Conservation (phyloP, 2,329 filamentous ascomycete species). For the Cladosporium velox region DNA sequence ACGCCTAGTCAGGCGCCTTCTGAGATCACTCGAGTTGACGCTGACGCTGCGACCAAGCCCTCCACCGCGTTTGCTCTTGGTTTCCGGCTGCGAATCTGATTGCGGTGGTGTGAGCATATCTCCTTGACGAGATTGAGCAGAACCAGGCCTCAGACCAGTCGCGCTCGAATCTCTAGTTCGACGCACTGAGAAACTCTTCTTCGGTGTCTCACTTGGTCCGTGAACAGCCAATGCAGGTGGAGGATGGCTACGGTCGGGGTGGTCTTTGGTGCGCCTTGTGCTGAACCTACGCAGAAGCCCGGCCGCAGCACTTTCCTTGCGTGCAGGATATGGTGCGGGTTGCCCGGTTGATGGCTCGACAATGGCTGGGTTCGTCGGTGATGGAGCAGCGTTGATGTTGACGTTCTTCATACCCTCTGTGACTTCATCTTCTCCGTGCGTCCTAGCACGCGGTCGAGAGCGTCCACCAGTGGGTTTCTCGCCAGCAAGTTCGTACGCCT, state of each 20-base stretch:
- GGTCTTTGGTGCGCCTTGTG: conserved; percentile 75
- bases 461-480: conserved; percentile 84
- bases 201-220: conserved; percentile 69
- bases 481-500: conserved; percentile 82
- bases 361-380: conserved; percentile 45
- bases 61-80: conserved; percentile 43
- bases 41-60: conserved; percentile 84
- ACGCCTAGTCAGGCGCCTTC: conserved; percentile 62
- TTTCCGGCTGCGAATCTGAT: conserved; percentile 49
- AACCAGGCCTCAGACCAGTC: conserved; percentile 58
- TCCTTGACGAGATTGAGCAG: conserved; percentile 50
- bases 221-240: conserved; percentile 81
- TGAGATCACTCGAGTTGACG: conserved; percentile 83
- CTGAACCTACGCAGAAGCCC: conserved; percentile 87
- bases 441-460: conserved; percentile 80
- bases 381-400: conserved; percentile 59
- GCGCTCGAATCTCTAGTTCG: conserved; percentile 52
- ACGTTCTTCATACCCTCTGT: conserved; percentile 70
- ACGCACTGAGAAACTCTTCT: conserved; percentile 88
- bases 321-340: conserved; percentile 52
- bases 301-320: conserved; percentile 84
- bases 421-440: conserved; percentile 91
- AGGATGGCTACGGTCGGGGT: conserved; percentile 60
- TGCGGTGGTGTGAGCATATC: conserved; percentile 75
- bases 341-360: conserved; percentile 40